A percentile compares a stretch with the other conserved stretches of the same genome.
These are phyloP conservation scores for Capniomyces stellatus DNA, from an alignment of 371 early-diverging fungal genomes.

Conservation along the genomic window DNA sequence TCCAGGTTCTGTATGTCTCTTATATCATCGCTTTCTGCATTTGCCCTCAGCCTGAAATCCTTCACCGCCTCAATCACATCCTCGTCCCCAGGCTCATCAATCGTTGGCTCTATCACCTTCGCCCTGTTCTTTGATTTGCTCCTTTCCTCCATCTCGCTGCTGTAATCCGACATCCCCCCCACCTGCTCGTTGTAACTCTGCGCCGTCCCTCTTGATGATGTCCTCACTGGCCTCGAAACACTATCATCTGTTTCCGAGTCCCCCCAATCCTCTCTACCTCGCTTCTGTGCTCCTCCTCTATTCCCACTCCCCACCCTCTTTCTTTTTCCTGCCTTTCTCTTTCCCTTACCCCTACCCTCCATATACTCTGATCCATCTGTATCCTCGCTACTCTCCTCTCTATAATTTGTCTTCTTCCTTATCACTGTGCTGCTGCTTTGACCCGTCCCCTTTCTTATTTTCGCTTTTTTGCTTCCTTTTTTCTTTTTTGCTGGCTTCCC, in stretches of 20 bases:
- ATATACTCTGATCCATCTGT: constrained; percentile 3
- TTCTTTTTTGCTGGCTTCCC: constrained; percentile 1
- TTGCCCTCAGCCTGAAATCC: constrained; percentile 21
- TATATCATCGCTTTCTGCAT: constrained; percentile 28
- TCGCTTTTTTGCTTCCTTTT: constrained; percentile 1
- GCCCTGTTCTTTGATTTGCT: constrained; percentile 5
- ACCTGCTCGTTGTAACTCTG: constrained; percentile 3
- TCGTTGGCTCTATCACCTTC: constrained; percentile 13
- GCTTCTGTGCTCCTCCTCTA: not conserved
- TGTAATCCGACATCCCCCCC: constrained; percentile 10
- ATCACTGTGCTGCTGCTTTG: not conserved
- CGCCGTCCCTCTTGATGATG: not conserved
- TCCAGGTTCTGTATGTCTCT: constrained; percentile 43
- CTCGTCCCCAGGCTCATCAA: constrained; percentile 26
- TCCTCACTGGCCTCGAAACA: not conserved
- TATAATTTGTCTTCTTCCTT: not conserved
- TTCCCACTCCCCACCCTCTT: not conserved
- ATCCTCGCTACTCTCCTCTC: not conserved
- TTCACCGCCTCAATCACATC: constrained; percentile 25
- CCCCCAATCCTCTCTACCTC: not conserved
- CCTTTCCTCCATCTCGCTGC: constrained; percentile 10
- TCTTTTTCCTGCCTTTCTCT: not conserved
- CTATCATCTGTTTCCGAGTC: not conserved
- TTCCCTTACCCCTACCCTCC: constrained; percentile 1
- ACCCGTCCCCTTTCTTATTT: not conserved